Percentiles rank a stretch among this genome's conserved stretches.
Conservation (phyloP, 352 stramenopile genomes). For the Sclerospora graminicola region DNA sequence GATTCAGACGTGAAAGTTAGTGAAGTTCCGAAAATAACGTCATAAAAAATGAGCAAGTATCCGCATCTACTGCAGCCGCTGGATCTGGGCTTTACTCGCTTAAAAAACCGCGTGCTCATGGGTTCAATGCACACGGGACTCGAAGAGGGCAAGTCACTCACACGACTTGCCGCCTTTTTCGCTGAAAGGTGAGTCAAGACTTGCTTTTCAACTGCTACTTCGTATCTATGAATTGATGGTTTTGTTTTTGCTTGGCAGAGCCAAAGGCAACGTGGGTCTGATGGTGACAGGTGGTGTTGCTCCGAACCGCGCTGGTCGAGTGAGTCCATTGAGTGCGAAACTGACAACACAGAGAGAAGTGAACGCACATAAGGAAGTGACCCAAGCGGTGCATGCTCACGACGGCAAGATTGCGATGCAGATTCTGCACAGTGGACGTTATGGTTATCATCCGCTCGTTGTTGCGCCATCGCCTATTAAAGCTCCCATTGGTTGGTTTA, state of each 20-base stretch:
- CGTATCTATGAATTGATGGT: not conserved
- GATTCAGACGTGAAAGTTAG: conserved; percentile 7
- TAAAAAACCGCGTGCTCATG: conserved; percentile 86
- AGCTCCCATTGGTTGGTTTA: conserved; percentile 91
- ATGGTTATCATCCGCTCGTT: conserved; percentile 93
- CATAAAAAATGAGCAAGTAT: conserved; percentile 65
- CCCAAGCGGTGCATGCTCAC: conserved; percentile 86
- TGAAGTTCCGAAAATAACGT: not conserved
- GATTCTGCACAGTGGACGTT: conserved; percentile 91
- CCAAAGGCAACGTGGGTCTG: conserved; percentile 88
- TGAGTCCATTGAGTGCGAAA: conserved; percentile 91
- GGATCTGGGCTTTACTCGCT: conserved; percentile 70
- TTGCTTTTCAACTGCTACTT: not conserved
- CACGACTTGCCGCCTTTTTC: conserved; percentile 91
- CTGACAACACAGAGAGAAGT: conserved; percentile 87
- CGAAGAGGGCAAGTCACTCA: conserved; percentile 71
- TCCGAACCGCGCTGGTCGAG: conserved; percentile 89
- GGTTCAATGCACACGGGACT: conserved; percentile 90
- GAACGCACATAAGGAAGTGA: conserved; percentile 88
- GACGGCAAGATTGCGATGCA: conserved; percentile 86
- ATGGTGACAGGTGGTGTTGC: conserved; percentile 92
- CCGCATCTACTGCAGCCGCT: conserved; percentile 63
- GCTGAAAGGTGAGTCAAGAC: conserved; percentile 57
- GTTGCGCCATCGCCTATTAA: conserved; percentile 90
- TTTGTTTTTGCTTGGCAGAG: conserved; percentile 22